A percentile compares a stretch with the other conserved stretches of the same genome.
These are phyloP conservation scores for Maudiozyma turicensis DNA, from an alignment of 805 yeast species.

Conservation along the genomic window DNA sequence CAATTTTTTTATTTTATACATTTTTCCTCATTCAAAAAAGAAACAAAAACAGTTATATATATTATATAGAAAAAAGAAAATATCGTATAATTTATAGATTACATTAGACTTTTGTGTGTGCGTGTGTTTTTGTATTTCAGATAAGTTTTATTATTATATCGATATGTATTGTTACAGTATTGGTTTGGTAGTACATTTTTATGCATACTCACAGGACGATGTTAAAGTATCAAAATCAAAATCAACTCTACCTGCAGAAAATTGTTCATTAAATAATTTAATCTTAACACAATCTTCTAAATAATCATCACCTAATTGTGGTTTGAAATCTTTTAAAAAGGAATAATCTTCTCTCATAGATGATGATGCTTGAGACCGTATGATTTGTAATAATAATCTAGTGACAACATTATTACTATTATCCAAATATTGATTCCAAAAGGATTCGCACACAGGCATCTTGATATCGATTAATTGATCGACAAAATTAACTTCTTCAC, in stretches of 20 bases:
- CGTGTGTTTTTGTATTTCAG: background rate
- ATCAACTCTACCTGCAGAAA: slow-evolving; percentile 14
- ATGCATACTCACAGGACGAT: slow-evolving; percentile 10
- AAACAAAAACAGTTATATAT: background rate
- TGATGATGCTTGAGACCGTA: slow-evolving; percentile 10
- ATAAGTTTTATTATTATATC: too few species aligned
- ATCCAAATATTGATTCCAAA: slow-evolving; percentile 13
- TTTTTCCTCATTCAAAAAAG: background rate
- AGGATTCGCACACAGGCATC: slow-evolving; percentile 14
- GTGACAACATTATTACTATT: slow-evolving; percentile 9
- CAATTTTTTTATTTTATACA: background rate
- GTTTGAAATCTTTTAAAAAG: slow-evolving; percentile 9
- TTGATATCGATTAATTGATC: slow-evolving; percentile 14
- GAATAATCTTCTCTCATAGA: slow-evolving; percentile 9
- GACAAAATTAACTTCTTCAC: slow-evolving; percentile 5
- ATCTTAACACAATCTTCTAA: slow-evolving; percentile 12
- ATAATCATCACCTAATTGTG: slow-evolving; percentile 10
- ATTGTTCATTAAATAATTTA: slow-evolving; percentile 13
- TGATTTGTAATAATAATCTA: slow-evolving; percentile 7
- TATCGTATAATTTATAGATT: too few species aligned
- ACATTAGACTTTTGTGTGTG: too few species aligned
- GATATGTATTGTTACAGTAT: background rate
- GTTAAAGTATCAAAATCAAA: slow-evolving; percentile 14
- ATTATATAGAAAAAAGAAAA: background rate
- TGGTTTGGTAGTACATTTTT: background rate